Evolutionary conservation across 2,329 filamentous ascomycete species (phyloP).

Genomic region (Laburnicola sp.): DNA sequence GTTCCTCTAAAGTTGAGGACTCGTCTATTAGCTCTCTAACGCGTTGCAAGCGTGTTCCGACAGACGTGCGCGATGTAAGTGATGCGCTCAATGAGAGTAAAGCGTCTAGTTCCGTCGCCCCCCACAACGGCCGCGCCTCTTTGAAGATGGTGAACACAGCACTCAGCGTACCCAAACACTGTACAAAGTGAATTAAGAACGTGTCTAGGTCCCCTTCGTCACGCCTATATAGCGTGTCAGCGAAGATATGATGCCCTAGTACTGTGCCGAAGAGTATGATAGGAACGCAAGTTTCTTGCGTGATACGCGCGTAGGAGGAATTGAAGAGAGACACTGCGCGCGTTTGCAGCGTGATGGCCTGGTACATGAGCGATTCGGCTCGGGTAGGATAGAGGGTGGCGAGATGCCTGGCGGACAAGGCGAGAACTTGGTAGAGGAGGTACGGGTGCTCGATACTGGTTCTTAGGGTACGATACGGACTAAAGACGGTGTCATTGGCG

Average conservation of each 20-base stretch:
- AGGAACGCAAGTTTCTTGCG: constrained; percentile 37
- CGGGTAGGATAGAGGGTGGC: constrained; percentile 30
- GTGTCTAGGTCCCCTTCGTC: constrained; percentile 20
- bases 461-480: constrained; percentile 24
- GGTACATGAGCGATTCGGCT: constrained; percentile 18
- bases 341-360: constrained; percentile 40
- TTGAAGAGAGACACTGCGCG: constrained; percentile 32
- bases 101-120: constrained; percentile 30
- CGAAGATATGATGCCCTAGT: constrained; percentile 42
- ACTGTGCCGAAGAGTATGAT: constrained; percentile 42
- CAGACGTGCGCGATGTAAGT: constrained; percentile 22
- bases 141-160: constrained; percentile 23
- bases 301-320: constrained; percentile 19
- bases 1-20: constrained; percentile 11
- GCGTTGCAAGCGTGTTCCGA: constrained; percentile 26
- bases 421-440: constrained; percentile 44
- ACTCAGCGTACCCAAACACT: constrained; percentile 28
- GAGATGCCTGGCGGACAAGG: constrained; percentile 44
- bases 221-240: constrained; percentile 37
- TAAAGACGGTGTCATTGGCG: constrained; percentile 15
- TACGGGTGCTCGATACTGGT: constrained; percentile 35
- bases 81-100: constrained; percentile 22
- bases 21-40: constrained; percentile 24
- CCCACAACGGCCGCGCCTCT: constrained; percentile 30
- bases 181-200: constrained; percentile 37